These are phyloP conservation scores for Debaryomyces udenii DNA, from an alignment of 1,139 yeast species.

Conservation along the genomic window DNA sequence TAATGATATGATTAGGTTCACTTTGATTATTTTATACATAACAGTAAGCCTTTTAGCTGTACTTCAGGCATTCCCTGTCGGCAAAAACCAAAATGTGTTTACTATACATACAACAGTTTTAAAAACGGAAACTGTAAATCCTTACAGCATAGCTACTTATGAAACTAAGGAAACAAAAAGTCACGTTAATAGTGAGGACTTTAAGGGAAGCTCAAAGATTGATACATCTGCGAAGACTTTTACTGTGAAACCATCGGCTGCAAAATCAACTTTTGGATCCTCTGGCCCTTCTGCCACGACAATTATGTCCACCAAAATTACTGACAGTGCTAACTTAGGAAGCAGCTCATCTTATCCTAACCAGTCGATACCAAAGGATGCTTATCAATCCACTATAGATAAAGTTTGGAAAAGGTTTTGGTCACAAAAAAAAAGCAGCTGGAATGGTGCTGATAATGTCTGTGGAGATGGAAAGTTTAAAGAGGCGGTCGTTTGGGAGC, in stretches of 20 bases:
- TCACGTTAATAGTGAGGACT: no score
- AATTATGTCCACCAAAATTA: neutral
- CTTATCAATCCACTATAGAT: slow-evolving; percentile 17
- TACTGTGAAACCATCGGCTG: slow-evolving; percentile 2
- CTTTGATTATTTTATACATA: no score
- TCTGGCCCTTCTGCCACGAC: slow-evolving; percentile 5
- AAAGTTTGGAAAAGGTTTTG: slow-evolving; percentile 29
- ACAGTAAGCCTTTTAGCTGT: neutral
- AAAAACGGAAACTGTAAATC: slow-evolving; percentile 1
- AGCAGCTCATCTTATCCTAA: neutral
- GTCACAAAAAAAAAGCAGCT: slow-evolving; percentile 17
- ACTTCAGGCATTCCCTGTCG: slow-evolving; percentile 3
- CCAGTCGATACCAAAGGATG: slow-evolving; percentile 14
- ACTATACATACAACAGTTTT: slow-evolving; percentile 1
- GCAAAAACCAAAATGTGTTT: neutral
- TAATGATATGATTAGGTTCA: no score
- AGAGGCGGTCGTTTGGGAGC: slow-evolving; percentile 28
- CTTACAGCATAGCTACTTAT: neutral
- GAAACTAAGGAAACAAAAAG: no score
- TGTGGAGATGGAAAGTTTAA: slow-evolving; percentile 15
- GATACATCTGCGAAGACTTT: neutral
- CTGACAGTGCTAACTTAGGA: neutral
- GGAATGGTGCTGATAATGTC: slow-evolving; percentile 24
- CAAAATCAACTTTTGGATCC: slow-evolving; percentile 6
- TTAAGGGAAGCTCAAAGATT: neutral